Conservation (phyloP, 352 stramenopile genomes). For the Globisporangium orthogonon region DNA sequence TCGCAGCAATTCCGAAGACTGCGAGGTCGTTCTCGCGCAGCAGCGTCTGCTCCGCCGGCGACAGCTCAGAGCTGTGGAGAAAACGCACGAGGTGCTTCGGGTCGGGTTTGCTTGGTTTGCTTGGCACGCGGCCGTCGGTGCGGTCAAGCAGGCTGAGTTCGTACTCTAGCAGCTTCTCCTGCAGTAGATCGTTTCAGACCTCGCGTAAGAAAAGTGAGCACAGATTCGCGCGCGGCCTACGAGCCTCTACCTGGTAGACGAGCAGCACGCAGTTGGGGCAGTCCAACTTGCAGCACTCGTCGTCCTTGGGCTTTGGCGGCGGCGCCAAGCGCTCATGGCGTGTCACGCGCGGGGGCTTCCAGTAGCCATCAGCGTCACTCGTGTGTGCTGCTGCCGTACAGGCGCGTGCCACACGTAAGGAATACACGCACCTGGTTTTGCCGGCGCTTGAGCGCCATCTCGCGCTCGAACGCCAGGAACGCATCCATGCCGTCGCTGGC, state of each 20-base stretch:
- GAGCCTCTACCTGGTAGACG: constrained; percentile 57
- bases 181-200: neutral
- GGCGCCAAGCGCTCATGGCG: constrained; percentile 17
- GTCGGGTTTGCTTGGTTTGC: constrained; percentile 18
- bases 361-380: neutral
- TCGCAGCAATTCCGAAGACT: constrained; percentile 42
- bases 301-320: constrained; percentile 59
- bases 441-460: constrained; percentile 65
- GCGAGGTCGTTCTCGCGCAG: constrained; percentile 29
- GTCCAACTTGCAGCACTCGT: constrained; percentile 81
- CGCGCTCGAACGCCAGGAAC: constrained; percentile 83
- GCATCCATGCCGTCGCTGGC: constrained; percentile 58
- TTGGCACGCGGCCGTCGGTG: constrained; percentile 14
- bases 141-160: constrained; percentile 48
- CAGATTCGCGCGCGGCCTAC: no score
- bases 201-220: neutral
- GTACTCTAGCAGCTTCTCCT: constrained; percentile 84
- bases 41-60: constrained; percentile 18
- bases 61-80: constrained; percentile 19
- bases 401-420: neutral
- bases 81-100: constrained; percentile 49
- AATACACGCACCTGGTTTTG: constrained; percentile 21
- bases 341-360: constrained; percentile 13
- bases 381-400: no score
- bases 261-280: constrained; percentile 86